Conservation (phyloP, 2,329 filamentous ascomycete genomes). For the Fusarium globosum region DNA sequence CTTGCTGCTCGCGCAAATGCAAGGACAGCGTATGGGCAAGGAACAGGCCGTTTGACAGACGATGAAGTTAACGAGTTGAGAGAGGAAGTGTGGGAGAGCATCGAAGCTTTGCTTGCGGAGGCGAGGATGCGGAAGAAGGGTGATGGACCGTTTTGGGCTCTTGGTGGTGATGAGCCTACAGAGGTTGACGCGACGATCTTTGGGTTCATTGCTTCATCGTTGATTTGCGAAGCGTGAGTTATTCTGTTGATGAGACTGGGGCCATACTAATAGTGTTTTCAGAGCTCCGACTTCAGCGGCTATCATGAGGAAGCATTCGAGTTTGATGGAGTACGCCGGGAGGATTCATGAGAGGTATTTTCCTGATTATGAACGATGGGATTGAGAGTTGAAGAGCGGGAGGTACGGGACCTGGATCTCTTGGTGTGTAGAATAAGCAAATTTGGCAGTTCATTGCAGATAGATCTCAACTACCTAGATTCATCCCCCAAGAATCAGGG, state of each 20-base stretch:
- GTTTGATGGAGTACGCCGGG: conserved; percentile 64
- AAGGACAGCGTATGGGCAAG: conserved; percentile 65
- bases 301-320: conserved; percentile 59
- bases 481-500: too few relatives aligned
- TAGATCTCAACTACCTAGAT: neutral
- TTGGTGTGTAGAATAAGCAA: neutral
- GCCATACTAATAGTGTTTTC: neutral
- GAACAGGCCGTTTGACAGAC: conserved; percentile 61
- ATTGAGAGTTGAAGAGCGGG: neutral
- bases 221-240: conserved; percentile 66
- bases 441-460: too few relatives aligned
- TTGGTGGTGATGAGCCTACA: conserved; percentile 64
- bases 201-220: conserved; percentile 64
- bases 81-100: conserved; percentile 64
- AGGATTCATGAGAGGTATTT: conserved; percentile 68
- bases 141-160: conserved; percentile 64
- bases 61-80: conserved; percentile 61
- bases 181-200: conserved; percentile 69
- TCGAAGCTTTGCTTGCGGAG: conserved; percentile 58
- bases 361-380: conserved; percentile 63
- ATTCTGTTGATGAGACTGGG: neutral
- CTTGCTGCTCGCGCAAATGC: conserved; percentile 58
- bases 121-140: conserved; percentile 38
- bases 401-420: neutral
- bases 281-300: conserved; percentile 60